Conservation (phyloP, 495 filamentous ascomycete species). For the Podospora comata region DNA sequence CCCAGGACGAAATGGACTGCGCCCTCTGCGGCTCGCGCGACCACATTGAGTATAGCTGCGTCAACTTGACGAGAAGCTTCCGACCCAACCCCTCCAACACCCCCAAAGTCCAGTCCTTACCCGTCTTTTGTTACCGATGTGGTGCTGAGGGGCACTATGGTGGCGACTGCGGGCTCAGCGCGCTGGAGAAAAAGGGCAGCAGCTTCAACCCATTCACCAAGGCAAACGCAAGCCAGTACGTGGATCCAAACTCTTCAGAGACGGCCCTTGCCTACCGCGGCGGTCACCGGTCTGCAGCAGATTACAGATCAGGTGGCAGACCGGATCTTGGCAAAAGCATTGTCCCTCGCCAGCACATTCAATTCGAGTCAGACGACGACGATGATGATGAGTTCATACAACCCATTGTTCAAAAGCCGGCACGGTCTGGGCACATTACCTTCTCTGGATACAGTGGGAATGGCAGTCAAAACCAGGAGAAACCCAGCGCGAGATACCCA, state of each 20-base stretch:
- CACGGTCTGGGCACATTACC: constrained; percentile 27
- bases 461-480: constrained; percentile 12
- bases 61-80: constrained; percentile 42
- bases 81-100: constrained; percentile 15
- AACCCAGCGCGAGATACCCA: constrained; percentile 7
- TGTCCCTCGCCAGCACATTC: constrained; percentile 37
- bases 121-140: constrained; percentile 43
- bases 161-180: constrained; percentile 33
- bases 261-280: constrained; percentile 28
- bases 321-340: constrained; percentile 40
- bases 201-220: constrained; percentile 36
- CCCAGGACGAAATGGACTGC: constrained; percentile 36
- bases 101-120: constrained; percentile 39
- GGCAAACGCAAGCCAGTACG: constrained; percentile 33
- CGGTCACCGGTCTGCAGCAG: constrained; percentile 1
- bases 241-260: constrained; percentile 34
- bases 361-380: constrained; percentile 39
- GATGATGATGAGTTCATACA: constrained; percentile 45
- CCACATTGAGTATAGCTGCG: constrained; percentile 35
- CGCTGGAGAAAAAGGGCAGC: constrained; percentile 12
- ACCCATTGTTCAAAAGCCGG: constrained; percentile 30
- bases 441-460: constrained; percentile 26
- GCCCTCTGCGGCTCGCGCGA: constrained; percentile 34
- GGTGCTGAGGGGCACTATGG: constrained; percentile 40
- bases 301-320: constrained; percentile 11